Percentiles rank a stretch among this genome's conserved stretches.
These are phyloP conservation scores for Laetiporus sulphureus DNA, from an alignment of 1,284 basidiomycete species.

Conservation along the genomic window DNA sequence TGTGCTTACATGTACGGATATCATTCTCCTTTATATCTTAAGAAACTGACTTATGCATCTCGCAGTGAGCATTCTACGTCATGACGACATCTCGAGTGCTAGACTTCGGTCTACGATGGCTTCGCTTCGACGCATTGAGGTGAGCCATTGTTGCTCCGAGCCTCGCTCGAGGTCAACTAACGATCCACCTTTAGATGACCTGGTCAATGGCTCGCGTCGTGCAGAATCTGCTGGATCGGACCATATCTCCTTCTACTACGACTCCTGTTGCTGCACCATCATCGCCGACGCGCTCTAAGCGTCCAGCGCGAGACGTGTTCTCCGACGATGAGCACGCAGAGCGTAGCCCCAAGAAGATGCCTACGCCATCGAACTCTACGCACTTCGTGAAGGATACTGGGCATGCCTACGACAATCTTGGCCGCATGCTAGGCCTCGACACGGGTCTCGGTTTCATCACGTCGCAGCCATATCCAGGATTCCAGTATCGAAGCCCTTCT, in stretches of 20 bases:
- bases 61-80: background rate
- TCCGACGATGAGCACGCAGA: slow-evolving; percentile 5
- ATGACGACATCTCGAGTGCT: slow-evolving; percentile 1
- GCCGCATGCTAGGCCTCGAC: slow-evolving; percentile 8
- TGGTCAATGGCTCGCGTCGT: slow-evolving; percentile 7
- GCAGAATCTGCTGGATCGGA: slow-evolving; percentile 2
- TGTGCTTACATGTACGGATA: slow-evolving; percentile 4
- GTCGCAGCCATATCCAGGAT: slow-evolving; percentile 9
- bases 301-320: slow-evolving; percentile 7
- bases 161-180: no score
- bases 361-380: background rate
- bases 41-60: no score
- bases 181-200: background rate
- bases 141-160: no score
- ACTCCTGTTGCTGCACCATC: background rate
- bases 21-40: no score
- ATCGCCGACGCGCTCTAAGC: slow-evolving; percentile 4
- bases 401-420: slow-evolving; percentile 4
- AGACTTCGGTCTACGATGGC: slow-evolving; percentile 2
- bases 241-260: background rate
- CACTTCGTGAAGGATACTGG: slow-evolving; percentile 1
- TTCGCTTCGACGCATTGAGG: slow-evolving; percentile 7
- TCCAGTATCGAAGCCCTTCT: slow-evolving; percentile 4
- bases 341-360: slow-evolving; percentile 3
- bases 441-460: slow-evolving; percentile 8